Evolutionary conservation across 306 rosid species (phyloP).

Genomic region (Parietaria judaica): DNA sequence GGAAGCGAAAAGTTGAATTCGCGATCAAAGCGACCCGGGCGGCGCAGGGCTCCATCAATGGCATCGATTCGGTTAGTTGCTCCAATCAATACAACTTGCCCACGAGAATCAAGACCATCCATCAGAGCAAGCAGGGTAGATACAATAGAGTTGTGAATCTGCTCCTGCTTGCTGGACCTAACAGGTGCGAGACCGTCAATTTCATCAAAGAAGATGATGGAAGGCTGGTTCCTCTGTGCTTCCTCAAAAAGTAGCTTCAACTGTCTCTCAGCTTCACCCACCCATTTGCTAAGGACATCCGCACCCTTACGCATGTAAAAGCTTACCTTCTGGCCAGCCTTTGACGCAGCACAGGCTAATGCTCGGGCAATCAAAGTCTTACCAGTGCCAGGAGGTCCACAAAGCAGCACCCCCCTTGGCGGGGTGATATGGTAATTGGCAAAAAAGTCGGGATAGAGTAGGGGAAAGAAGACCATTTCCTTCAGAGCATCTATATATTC

Average conservation of each 20-base stretch:
- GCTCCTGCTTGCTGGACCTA: conserved; percentile 98
- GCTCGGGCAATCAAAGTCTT: conserved; percentile 96
- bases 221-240: conserved; percentile 97
- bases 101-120: conserved; percentile 99
- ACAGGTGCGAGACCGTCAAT: conserved; percentile 99
- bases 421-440: conserved; percentile 96
- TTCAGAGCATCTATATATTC: conserved; percentile 84
- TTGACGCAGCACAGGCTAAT: conserved; percentile 95
- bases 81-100: conserved; percentile 96
- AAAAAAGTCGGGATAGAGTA: conserved; percentile 92
- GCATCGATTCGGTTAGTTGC: conserved; percentile 99
- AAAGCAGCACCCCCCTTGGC: conserved; percentile 90
- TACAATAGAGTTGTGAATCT: conserved; percentile 96
- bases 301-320: conserved; percentile 99
- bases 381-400: conserved; percentile 99
- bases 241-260: conserved; percentile 96
- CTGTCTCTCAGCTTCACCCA: conserved; percentile 99
- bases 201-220: conserved; percentile 95
- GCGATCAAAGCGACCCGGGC: conserved; percentile 98
- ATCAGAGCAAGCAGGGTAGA: conserved; percentile 98
- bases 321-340: conserved; percentile 98
- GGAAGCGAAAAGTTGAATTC: conserved; percentile 93
- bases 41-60: conserved; percentile 96
- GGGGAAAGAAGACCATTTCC: conserved; percentile 97
- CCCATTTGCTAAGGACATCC: conserved; percentile 97